These are phyloP conservation scores for Parathielavia appendiculata DNA, from an alignment of 495 filamentous ascomycete species.

Conservation along the genomic window DNA sequence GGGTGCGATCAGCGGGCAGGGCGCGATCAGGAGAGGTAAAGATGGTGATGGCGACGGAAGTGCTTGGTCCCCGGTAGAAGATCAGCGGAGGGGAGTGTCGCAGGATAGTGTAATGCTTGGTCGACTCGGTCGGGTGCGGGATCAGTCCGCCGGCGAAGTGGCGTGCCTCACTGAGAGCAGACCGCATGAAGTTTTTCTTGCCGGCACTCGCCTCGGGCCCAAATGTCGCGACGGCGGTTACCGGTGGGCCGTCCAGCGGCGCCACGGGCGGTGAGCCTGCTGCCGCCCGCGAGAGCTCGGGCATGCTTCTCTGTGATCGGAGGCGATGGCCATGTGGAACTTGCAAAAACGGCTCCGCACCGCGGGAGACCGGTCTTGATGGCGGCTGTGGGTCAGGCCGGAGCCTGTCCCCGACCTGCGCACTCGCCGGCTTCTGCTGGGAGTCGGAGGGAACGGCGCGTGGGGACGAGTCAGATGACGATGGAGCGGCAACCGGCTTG, in stretches of 20 bases:
- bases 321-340: background rate
- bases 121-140: slow-evolving; percentile 57
- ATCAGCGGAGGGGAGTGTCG: slow-evolving; percentile 59
- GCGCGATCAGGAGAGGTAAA: slow-evolving; percentile 50
- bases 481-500: slow-evolving; percentile 2
- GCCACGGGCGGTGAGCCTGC: background rate
- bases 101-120: slow-evolving; percentile 61
- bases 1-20: slow-evolving; percentile 52
- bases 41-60: slow-evolving; percentile 56
- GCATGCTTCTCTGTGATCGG: slow-evolving; percentile 11
- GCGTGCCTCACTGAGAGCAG: slow-evolving; percentile 50
- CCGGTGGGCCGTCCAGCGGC: background rate
- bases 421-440: slow-evolving; percentile 10
- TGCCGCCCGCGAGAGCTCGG: slow-evolving; percentile 9
- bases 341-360: slow-evolving; percentile 5
- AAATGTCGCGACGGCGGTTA: slow-evolving; percentile 15
- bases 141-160: slow-evolving; percentile 62
- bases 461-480: background rate
- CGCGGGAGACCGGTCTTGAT: slow-evolving; percentile 1
- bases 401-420: slow-evolving; percentile 3
- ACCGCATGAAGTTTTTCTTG: slow-evolving; percentile 34
- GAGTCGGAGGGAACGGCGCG: background rate
- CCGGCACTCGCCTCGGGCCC: slow-evolving; percentile 7
- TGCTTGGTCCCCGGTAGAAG: slow-evolving; percentile 58
- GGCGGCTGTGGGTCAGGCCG: background rate